Evolutionary conservation across 495 filamentous ascomycete genomes (phyloP).

Genomic region (Beverwykella pulmonaria): DNA sequence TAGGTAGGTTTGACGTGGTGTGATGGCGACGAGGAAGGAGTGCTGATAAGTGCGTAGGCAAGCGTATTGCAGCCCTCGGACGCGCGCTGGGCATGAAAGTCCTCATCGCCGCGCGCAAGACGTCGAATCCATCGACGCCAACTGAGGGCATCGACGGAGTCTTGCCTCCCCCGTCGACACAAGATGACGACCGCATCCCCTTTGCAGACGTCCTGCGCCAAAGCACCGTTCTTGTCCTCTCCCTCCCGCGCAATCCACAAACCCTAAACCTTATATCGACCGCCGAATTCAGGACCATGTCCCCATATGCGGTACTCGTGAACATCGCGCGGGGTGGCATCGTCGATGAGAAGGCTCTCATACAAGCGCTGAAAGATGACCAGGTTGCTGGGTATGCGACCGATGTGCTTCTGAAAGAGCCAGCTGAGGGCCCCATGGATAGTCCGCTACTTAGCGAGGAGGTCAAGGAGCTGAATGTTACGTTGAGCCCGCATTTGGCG

Average conservation of each 20-base stretch:
- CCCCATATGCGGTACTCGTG: conserved; percentile 52
- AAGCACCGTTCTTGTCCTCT: conserved; percentile 55
- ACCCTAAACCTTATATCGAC: conserved; percentile 53
- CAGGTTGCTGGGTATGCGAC: conserved; percentile 56
- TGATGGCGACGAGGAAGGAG: background rate
- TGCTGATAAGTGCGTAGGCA: conserved; percentile 21
- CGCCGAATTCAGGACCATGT: conserved; percentile 56
- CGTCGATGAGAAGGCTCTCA: conserved; percentile 57
- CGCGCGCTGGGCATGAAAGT: conserved; percentile 56
- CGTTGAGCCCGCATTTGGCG: conserved; percentile 41
- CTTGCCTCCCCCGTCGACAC: background rate
- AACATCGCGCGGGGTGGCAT: conserved; percentile 63
- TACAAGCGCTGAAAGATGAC: conserved; percentile 51
- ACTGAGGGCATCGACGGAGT: conserved; percentile 1
- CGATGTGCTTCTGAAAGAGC: conserved; percentile 60
- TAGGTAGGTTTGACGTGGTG: conserved; percentile 48
- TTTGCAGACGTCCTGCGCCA: conserved; percentile 53
- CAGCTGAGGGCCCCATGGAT: conserved; percentile 46
- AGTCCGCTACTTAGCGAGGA: conserved; percentile 36
- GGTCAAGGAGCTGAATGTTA: conserved; percentile 38
- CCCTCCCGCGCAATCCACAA: conserved; percentile 49
- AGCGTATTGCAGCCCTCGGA: conserved; percentile 34
- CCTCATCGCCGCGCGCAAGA: conserved; percentile 57
- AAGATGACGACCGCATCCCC: conserved; percentile 45
- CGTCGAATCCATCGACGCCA: conserved; percentile 1